Conservation (phyloP, 2,329 filamentous ascomycete genomes). For the Xylariaceae sp. region DNA sequence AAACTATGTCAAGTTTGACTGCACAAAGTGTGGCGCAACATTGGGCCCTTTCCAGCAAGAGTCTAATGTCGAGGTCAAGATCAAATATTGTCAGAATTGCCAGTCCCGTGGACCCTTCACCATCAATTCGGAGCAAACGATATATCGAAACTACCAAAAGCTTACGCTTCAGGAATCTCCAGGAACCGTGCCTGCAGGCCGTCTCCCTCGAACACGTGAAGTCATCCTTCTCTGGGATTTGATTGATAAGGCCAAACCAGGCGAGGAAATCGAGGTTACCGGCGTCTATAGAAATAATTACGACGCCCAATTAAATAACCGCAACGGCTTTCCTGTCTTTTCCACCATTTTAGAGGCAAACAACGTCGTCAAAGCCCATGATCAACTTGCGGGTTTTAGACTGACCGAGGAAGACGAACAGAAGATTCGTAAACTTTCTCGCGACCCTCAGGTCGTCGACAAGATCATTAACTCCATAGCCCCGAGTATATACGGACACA, state of each 20-base stretch:
- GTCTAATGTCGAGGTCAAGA: conserved; percentile 92
- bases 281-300: conserved; percentile 98
- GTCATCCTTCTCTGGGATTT: conserved; percentile 95
- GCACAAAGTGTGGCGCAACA: conserved; percentile 84
- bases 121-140: conserved; percentile 93
- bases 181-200: conserved; percentile 91
- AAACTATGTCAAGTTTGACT: conserved; percentile 98
- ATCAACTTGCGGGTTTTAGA: conserved; percentile 93
- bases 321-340: conserved; percentile 97
- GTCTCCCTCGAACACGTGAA: conserved; percentile 86
- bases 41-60: conserved; percentile 97
- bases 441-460: conserved; percentile 87
- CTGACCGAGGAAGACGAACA: conserved; percentile 94
- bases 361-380: conserved; percentile 93
- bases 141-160: conserved; percentile 98
- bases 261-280: conserved; percentile 95
- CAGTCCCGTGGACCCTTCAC: conserved; percentile 93
- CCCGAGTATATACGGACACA: conserved; percentile 95
- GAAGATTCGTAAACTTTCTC: conserved; percentile 78
- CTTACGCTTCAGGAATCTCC: conserved; percentile 95
- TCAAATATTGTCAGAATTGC: conserved; percentile 94
- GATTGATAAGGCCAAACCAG: conserved; percentile 93
- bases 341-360: conserved; percentile 97
- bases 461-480: conserved; percentile 91
- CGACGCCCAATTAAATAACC: conserved; percentile 94